Conservation (phyloP, 176 grass and related monocot species). For the Juncus inflexus region DNA sequence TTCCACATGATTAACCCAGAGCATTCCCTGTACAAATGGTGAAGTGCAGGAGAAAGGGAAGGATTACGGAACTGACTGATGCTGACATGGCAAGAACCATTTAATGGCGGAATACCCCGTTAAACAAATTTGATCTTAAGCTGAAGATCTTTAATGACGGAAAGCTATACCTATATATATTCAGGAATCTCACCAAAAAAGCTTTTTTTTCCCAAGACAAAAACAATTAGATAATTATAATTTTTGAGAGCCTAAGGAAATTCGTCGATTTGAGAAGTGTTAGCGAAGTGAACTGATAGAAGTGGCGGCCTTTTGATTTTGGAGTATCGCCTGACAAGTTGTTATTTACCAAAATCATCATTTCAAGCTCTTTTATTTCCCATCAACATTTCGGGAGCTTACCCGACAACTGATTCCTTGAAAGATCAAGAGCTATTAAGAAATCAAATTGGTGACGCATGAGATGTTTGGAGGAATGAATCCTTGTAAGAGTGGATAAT, state of each 20-base stretch:
- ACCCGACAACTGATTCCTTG: constrained; percentile 39
- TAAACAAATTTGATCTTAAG: constrained; percentile 47
- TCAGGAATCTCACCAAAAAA: constrained; percentile 50
- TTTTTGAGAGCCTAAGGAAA: constrained; percentile 61
- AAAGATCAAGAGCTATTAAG: too few species aligned
- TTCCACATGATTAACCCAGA: too few species aligned
- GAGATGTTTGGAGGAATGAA: constrained; percentile 36
- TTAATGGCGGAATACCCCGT: constrained; percentile 40
- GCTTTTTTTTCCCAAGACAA: constrained; percentile 42
- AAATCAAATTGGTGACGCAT: too few species aligned
- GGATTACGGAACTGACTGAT: too few species aligned
- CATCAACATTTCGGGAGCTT: constrained; percentile 17
- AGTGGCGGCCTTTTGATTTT: constrained; percentile 43
- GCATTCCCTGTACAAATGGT: too few species aligned
- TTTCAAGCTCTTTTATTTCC: too few species aligned
- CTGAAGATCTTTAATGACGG: constrained; percentile 40
- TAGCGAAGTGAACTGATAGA: constrained; percentile 74
- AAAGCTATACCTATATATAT: constrained; percentile 36
- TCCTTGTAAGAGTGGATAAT: constrained; percentile 47
- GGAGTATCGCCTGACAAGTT: constrained; percentile 61
- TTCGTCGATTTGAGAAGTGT: constrained; percentile 46
- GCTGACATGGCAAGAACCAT: neutral
- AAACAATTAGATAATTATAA: constrained; percentile 21
- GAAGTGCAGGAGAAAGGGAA: too few species aligned
- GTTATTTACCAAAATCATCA: constrained; percentile 54